Evolutionary conservation across 352 stramenopile species (phyloP).

Genomic region (Phytophthora crassamura): DNA sequence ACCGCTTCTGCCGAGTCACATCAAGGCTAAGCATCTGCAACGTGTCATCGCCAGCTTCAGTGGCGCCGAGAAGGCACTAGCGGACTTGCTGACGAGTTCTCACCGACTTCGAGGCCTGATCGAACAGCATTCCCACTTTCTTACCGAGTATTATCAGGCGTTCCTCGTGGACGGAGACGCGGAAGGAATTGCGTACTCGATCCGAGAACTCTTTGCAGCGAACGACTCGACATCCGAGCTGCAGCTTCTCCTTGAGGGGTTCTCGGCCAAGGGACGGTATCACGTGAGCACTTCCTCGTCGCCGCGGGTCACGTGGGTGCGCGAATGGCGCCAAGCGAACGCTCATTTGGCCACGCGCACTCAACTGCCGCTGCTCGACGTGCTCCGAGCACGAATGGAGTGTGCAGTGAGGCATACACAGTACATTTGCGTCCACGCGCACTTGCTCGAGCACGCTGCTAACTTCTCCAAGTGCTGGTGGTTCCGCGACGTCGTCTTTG

Average conservation of each 20-base stretch:
- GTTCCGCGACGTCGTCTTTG: constrained; percentile 43
- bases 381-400: constrained; percentile 46
- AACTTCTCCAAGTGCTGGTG: constrained; percentile 65
- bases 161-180: constrained; percentile 56
- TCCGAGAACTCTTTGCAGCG: constrained; percentile 32
- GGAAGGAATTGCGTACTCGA: constrained; percentile 52
- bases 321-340: constrained; percentile 72
- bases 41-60: constrained; percentile 37
- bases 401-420: constrained; percentile 49
- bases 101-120: constrained; percentile 38
- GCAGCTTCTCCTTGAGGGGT: constrained; percentile 49
- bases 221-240: constrained; percentile 20
- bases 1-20: constrained; percentile 45
- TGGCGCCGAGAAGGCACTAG: constrained; percentile 19
- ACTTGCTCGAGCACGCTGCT: constrained; percentile 38
- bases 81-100: constrained; percentile 29
- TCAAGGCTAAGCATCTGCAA: constrained; percentile 64
- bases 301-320: constrained; percentile 41
- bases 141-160: constrained; percentile 46
- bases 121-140: constrained; percentile 24
- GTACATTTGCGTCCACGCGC: constrained; percentile 42
- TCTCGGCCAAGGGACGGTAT: constrained; percentile 43
- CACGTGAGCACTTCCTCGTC: constrained; percentile 25
- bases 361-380: constrained; percentile 22
- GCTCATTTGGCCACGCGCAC: constrained; percentile 33